Conservation (phyloP, 495 filamentous ascomycete genomes). For the Aspergillus conjunctus region DNA sequence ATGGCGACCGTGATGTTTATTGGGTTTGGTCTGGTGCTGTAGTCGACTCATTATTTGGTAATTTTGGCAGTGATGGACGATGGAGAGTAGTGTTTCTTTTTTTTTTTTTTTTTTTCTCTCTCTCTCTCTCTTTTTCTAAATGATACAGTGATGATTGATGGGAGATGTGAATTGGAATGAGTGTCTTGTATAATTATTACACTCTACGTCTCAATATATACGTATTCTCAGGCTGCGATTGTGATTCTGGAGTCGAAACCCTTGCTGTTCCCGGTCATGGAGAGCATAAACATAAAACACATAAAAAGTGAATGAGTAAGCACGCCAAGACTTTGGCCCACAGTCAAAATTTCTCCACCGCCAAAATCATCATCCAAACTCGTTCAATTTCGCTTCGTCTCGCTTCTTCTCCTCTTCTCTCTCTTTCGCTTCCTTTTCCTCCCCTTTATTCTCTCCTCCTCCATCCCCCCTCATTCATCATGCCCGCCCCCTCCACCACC, state of each 20-base stretch:
- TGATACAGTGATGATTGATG: background rate
- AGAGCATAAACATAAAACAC: background rate
- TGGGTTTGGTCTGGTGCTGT: slow-evolving; percentile 47
- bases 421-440: slow-evolving; percentile 15
- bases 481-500: slow-evolving; percentile 58
- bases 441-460: slow-evolving; percentile 29
- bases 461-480: slow-evolving; percentile 32
- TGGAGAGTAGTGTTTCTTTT: slow-evolving; percentile 14
- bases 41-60: slow-evolving; percentile 3
- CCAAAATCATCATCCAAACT: slow-evolving; percentile 35
- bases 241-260: too few relatives aligned
- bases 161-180: slow-evolving; percentile 14
- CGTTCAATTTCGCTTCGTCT: slow-evolving; percentile 22
- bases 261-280: background rate
- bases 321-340: slow-evolving; percentile 51
- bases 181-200: slow-evolving; percentile 4
- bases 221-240: too few relatives aligned
- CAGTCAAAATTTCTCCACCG: slow-evolving; percentile 54
- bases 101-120: background rate
- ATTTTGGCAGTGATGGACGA: background rate
- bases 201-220: too few relatives aligned
- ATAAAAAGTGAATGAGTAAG: background rate
- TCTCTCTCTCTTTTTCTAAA: too few relatives aligned
- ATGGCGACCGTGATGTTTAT: slow-evolving; percentile 51
- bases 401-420: slow-evolving; percentile 7